These are phyloP conservation scores for Ceratocystis diversiconidia DNA, from an alignment of 2,329 filamentous ascomycete genomes.

Conservation along the genomic window DNA sequence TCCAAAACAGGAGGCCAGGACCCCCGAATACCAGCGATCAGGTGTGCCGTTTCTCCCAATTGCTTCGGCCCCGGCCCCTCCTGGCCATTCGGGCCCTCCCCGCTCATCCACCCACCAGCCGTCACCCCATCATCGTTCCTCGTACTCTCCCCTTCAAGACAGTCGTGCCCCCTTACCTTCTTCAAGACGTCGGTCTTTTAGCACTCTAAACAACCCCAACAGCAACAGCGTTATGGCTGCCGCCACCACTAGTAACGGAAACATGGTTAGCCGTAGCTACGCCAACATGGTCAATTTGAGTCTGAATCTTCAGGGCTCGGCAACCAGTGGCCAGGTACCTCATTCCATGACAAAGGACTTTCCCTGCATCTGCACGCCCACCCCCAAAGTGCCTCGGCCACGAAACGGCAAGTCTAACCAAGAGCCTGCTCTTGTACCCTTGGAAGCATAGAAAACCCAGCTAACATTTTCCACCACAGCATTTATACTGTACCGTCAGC, in stretches of 20 bases:
- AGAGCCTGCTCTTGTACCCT: background rate
- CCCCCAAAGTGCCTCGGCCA: slow-evolving; percentile 43
- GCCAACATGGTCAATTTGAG: slow-evolving; percentile 26
- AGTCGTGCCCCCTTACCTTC: background rate
- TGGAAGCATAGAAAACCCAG: slow-evolving; percentile 9
- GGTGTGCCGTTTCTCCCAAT: background rate
- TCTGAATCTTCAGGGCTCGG: slow-evolving; percentile 26
- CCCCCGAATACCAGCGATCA: slow-evolving; percentile 11
- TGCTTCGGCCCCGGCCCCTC: background rate
- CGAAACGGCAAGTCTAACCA: slow-evolving; percentile 38
- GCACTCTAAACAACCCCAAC: background rate
- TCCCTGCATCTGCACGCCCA: slow-evolving; percentile 43
- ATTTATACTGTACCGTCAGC: slow-evolving; percentile 93
- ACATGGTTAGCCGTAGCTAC: slow-evolving; percentile 23
- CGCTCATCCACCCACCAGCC: background rate
- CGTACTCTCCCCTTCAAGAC: slow-evolving; percentile 7
- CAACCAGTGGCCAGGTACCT: slow-evolving; percentile 17
- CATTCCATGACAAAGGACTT: slow-evolving; percentile 25
- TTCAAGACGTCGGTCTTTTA: background rate
- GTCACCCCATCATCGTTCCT: background rate
- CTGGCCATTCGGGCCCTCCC: background rate
- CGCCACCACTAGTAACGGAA: background rate
- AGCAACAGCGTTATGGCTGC: background rate
- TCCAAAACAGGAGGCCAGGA: slow-evolving; percentile 11
- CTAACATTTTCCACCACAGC: slow-evolving; percentile 37